These are phyloP conservation scores for Conticribra weissflogii DNA, from an alignment of 108 stramenopile genomes.

Conservation along the genomic window DNA sequence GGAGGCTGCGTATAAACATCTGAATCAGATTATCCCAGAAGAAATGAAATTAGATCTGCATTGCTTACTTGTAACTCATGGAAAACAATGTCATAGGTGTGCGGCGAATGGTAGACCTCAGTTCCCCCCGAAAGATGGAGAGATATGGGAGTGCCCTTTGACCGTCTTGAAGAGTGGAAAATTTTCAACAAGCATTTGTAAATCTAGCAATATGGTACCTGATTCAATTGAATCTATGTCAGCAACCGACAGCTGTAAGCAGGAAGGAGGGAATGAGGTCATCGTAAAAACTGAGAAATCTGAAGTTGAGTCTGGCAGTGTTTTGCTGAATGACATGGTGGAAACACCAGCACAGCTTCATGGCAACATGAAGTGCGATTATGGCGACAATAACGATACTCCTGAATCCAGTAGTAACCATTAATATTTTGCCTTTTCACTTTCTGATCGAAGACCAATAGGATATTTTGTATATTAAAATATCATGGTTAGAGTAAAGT, in stretches of 20 bases:
- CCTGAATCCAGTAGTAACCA: no score
- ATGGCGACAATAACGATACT: no score
- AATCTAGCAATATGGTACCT: neutral
- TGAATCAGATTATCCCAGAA: slow-evolving; percentile 62
- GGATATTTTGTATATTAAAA: no score
- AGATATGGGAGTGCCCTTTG: slow-evolving; percentile 65
- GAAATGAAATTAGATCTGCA: slow-evolving; percentile 72
- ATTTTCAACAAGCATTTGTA: neutral
- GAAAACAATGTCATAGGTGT: slow-evolving; percentile 71
- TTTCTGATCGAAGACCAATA: no score
- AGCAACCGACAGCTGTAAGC: neutral
- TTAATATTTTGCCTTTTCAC: no score
- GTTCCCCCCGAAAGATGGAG: slow-evolving; percentile 69
- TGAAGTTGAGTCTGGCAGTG: no score
- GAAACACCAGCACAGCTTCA: no score
- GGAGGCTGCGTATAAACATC: slow-evolving; percentile 70
- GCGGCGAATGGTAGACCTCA: slow-evolving; percentile 77
- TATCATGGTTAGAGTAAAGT: no score
- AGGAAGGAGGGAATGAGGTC: neutral
- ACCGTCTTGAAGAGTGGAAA: slow-evolving; percentile 35
- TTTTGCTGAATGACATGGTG: no score
- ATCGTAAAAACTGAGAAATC: slow-evolving; percentile 3
- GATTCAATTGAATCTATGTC: neutral
- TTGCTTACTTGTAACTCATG: slow-evolving; percentile 75
- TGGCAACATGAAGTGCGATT: no score